phyloP scores from a whole-genome alignment of 1,284 basidiomycete species.

The Moesziomyces antarcticus region DNA sequence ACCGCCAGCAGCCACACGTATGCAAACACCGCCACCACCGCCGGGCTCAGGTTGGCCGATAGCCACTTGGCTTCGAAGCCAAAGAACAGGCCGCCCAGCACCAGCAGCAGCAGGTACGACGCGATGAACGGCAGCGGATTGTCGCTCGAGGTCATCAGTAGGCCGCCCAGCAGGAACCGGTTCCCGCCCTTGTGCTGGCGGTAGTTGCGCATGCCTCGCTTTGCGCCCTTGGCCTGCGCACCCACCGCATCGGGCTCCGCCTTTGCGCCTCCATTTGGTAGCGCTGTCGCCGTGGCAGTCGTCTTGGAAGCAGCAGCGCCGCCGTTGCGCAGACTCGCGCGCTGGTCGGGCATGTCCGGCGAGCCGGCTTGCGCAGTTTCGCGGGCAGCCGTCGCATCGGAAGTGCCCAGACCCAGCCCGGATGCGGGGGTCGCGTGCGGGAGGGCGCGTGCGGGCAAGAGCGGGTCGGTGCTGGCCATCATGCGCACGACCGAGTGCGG shows the following conservation, averaged over 20 bases:
- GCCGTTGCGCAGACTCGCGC: too few relatives aligned
- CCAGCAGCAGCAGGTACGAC: conserved; percentile 44
- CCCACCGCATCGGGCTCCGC: not conserved
- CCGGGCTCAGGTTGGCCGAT: conserved; percentile 50
- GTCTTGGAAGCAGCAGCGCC: too few relatives aligned
- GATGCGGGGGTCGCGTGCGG: conserved; percentile 1
- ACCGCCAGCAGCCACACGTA: conserved; percentile 55
- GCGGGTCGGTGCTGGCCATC: conserved; percentile 40
- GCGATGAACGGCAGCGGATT: conserved; percentile 57
- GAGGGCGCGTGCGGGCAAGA: conserved; percentile 21
- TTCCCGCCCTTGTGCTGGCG: conserved; percentile 47
- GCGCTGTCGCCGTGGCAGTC: too few relatives aligned
- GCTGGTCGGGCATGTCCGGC: too few relatives aligned
- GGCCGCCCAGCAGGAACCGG: conserved; percentile 54
- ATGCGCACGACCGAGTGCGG: conserved; percentile 32
- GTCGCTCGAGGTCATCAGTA: conserved; percentile 56
- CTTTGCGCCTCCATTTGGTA: too few relatives aligned
- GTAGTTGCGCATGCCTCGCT: conserved; percentile 47
- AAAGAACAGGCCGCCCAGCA: conserved; percentile 56
- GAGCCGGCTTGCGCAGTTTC: too few relatives aligned
- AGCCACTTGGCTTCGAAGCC: conserved; percentile 60
- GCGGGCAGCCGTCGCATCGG: not conserved
- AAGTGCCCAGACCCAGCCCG: not conserved
- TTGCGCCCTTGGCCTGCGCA: not conserved
- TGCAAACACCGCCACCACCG: conserved; percentile 50